A percentile compares a stretch with the other conserved stretches of the same genome.
Conservation (phyloP, 2,329 filamentous ascomycete species). For the Pleoardoris graminearum region DNA sequence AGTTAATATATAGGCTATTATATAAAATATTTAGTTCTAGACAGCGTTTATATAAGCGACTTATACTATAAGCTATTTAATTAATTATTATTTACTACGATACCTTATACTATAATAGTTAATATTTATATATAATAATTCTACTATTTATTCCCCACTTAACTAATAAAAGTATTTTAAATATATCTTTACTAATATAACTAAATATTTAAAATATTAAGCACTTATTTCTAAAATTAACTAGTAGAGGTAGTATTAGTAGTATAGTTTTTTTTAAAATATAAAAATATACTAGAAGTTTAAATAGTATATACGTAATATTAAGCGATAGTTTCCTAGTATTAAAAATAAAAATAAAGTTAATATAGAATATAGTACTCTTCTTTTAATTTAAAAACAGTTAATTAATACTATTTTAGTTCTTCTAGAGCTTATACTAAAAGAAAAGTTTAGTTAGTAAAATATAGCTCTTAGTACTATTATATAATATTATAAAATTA, state of each 20-base stretch:
- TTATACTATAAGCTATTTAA: constrained; percentile 23
- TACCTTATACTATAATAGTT: constrained; percentile 19
- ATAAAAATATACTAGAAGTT: constrained; percentile 12
- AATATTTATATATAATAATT: constrained; percentile 17
- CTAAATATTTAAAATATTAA: constrained; percentile 19
- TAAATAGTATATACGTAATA: constrained; percentile 16
- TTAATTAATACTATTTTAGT: constrained; percentile 6
- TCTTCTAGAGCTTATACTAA: constrained; percentile 1
- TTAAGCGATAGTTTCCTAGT: constrained; percentile 20
- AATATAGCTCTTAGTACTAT: constrained; percentile 10
- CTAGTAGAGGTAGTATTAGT: constrained; percentile 13
- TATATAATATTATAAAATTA: constrained; percentile 14
- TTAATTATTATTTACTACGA: constrained; percentile 14
- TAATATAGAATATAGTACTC: constrained; percentile 2
- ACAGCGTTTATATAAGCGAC: constrained; percentile 13
- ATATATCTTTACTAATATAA: constrained; percentile 12
- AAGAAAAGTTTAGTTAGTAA: constrained; percentile 7
- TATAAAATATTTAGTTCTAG: constrained; percentile 18
- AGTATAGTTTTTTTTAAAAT: constrained; percentile 7
- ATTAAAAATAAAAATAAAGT: constrained; percentile 9
- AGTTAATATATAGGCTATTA: constrained; percentile 18
- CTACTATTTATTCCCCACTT: constrained; percentile 12
- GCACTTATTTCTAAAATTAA: constrained; percentile 15
- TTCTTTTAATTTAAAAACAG: constrained; percentile 12
- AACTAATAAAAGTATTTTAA: constrained; percentile 17